phyloP scores from a whole-genome alignment of 345 rosid genomes.

The Eucalyptus sideroxylon region DNA sequence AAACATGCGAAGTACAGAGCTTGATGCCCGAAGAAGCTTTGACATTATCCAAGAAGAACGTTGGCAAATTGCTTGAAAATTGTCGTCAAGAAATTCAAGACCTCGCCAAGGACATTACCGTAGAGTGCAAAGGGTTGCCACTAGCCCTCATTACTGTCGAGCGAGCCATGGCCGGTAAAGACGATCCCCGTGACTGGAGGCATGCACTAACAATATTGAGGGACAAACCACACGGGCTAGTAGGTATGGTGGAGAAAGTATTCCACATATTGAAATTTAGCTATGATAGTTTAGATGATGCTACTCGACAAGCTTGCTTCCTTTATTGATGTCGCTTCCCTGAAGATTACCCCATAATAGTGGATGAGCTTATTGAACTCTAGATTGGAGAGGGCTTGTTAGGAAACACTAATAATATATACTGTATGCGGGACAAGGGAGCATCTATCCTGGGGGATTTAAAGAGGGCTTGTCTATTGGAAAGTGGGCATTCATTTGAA shows the following conservation, averaged over 20 bases:
- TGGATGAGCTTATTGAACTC: rapidly evolving
- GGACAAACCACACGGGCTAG: rapidly evolving
- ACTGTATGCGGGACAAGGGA: rapidly evolving
- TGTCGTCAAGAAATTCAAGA: neutral
- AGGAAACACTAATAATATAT: rapidly evolving
- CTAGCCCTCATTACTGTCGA: rapidly evolving
- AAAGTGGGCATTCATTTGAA: neutral
- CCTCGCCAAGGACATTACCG: rapidly evolving
- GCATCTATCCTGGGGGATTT: neutral
- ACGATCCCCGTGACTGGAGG: rapidly evolving
- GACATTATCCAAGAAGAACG: neutral
- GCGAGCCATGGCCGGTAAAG: neutral
- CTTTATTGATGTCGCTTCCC: rapidly evolving
- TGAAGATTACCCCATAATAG: neutral
- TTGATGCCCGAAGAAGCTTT: rapidly evolving
- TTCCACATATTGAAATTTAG: rapidly evolving
- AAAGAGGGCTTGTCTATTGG: neutral
- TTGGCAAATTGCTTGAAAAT: neutral
- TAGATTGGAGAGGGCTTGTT: neutral
- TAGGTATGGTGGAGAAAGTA: neutral
- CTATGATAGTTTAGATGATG: too few species aligned
- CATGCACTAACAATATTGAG: neutral
- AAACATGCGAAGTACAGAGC: rapidly evolving
- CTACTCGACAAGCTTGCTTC: neutral
- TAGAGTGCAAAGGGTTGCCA: neutral